Conservation (phyloP, 2,329 filamentous ascomycete species). For the Calonectria ilicicola region DNA sequence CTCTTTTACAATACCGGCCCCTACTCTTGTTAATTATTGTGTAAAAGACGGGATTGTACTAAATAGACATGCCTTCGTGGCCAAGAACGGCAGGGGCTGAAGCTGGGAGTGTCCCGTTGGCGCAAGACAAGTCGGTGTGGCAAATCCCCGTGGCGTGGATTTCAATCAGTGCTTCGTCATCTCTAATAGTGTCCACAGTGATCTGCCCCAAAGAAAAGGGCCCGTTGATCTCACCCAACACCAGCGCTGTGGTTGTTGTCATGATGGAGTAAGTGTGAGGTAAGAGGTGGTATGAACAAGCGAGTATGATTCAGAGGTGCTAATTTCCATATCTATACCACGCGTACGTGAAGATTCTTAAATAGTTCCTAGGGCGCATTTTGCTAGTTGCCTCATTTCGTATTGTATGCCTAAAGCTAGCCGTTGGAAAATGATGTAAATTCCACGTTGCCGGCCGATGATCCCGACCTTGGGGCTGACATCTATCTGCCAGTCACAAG, state of each 20-base stretch:
- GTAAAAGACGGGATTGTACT: not conserved
- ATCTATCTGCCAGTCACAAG: not conserved
- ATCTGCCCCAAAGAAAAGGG: slow-evolving; percentile 15
- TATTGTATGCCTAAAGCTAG: not conserved
- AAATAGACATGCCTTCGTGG: not conserved
- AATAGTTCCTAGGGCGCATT: not conserved
- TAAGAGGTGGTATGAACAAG: not conserved
- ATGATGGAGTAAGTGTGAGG: not conserved
- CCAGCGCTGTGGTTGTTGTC: slow-evolving; percentile 16
- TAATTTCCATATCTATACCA: not conserved
- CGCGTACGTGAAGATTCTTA: not conserved
- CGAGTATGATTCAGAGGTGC: too few relatives aligned
- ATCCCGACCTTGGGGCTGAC: not conserved
- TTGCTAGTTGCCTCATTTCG: not conserved
- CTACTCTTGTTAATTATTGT: not conserved
- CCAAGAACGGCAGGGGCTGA: slow-evolving; percentile 21
- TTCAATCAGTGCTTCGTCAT: slow-evolving; percentile 17
- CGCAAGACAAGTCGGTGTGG: slow-evolving; percentile 17
- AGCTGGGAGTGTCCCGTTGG: slow-evolving; percentile 14
- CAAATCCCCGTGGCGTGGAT: slow-evolving; percentile 18
- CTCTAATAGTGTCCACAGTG: slow-evolving; percentile 6
- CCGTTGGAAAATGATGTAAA: too few relatives aligned
- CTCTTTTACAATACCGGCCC: slow-evolving; percentile 17
- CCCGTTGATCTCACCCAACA: slow-evolving; percentile 13
- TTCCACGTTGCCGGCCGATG: not conserved